Evolutionary conservation across 192 early-diverging fungal species (phyloP).

Genomic region (Glomus cerebriforme): DNA sequence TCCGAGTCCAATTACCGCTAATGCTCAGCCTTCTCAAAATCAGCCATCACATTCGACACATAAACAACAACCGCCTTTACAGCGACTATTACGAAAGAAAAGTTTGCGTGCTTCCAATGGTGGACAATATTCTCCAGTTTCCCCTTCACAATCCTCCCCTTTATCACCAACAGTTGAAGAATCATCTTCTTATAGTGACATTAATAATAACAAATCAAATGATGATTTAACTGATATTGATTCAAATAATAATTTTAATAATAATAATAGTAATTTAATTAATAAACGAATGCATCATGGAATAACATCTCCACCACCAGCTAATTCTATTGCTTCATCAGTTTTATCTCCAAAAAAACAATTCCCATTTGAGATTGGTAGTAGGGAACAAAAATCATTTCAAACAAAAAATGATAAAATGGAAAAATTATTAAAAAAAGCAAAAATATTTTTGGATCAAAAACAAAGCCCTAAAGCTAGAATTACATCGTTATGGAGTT

Average conservation of each 20-base stretch:
- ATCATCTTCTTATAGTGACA: not conserved
- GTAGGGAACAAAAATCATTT: constrained; percentile 27
- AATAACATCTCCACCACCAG: not conserved
- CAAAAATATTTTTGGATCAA: constrained; percentile 76
- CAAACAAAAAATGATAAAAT: constrained; percentile 35
- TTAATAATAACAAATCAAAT: constrained; percentile 6
- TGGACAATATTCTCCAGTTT: not conserved
- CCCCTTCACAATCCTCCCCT: not conserved
- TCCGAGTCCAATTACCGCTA: not conserved
- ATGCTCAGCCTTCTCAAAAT: no score
- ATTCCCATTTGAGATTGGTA: constrained; percentile 27
- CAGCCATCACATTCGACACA: no score
- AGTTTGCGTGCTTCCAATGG: not conserved
- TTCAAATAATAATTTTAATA: not conserved
- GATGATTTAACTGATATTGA: not conserved
- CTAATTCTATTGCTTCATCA: constrained; percentile 28
- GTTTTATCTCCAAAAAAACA: constrained; percentile 36
- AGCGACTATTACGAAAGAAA: constrained; percentile 3
- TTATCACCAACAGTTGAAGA: constrained; percentile 17
- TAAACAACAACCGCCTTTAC: not conserved
- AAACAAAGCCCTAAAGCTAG: constrained; percentile 74
- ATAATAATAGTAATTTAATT: not conserved
- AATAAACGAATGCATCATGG: not conserved
- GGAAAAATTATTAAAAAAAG: constrained; percentile 74
- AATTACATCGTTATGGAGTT: constrained; percentile 63